Evolutionary conservation across 345 rosid genomes (phyloP).

Genomic region (Conringia planisiliqua): DNA sequence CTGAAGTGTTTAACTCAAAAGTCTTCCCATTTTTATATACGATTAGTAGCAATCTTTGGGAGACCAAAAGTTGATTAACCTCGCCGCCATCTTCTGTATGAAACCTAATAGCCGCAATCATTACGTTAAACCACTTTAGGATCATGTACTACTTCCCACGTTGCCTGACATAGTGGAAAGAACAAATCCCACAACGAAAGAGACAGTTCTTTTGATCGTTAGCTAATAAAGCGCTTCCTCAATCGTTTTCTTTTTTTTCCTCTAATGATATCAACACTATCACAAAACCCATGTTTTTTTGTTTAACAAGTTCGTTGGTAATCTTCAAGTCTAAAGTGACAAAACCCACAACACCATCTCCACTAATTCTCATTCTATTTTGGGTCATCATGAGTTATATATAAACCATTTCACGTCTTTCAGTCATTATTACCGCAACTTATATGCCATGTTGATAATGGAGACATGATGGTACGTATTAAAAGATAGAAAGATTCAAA

Average conservation of each 20-base stretch:
- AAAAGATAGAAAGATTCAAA: background rate
- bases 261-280: background rate
- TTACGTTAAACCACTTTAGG: constrained; percentile 3
- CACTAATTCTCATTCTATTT: background rate
- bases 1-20: background rate
- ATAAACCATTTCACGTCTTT: background rate
- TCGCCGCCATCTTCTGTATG: background rate
- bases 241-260: background rate
- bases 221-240: background rate
- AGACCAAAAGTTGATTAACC: background rate
- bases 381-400: background rate
- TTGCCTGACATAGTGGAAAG: background rate
- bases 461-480: background rate
- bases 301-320: background rate
- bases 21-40: background rate
- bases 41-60: background rate
- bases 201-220: background rate
- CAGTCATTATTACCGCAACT: too few species aligned
- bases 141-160: background rate
- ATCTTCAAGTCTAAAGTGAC: background rate
- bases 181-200: constrained; percentile 12
- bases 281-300: background rate
- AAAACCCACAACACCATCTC: background rate
- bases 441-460: background rate
- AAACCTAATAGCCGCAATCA: background rate